Base-by-base conservation (phyloP, 192 early-diverging fungal species). In the Jimgerdemannia flammicorona region DNA sequence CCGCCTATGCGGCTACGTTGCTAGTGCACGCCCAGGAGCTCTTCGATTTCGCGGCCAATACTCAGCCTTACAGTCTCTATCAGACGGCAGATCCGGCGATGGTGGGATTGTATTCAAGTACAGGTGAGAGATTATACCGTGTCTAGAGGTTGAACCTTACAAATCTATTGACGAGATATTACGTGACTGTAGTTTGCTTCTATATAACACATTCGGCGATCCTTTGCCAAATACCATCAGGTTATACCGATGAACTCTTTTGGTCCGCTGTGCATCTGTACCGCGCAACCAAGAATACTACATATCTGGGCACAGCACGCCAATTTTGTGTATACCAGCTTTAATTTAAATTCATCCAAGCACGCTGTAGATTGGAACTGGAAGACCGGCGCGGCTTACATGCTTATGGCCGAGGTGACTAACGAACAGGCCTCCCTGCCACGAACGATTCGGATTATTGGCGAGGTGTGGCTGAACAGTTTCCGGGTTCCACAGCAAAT, bases 251-350 rank as follows among this genome's bases (percentile, higher is more conserved):
- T 72, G 85, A 87, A 63, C 69, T 87, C 0, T 79, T 83, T 3
- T 87, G 80, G 81, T 83, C 76, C 43, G 80, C 85, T 17, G 74
- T 84, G 17, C 86, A 85, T 84, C 79, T 87, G 74, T 83, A 81
- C 75, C 75, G 73, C 44, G 74, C 84, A 29, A 86, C 86, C 14
- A 77, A 78, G n/a, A 66, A 83, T 49, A 0, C 42, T 4, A 66
- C 40, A 17, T 87, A 86, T 70, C 49, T 59, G 14, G 49, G 2
- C 14, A 59, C 49, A 6, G 49, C 49, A 59, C 49, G 49, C 8
- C 49, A 59, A 59, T 59, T 59, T 14, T 59, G 29, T 29, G 1
- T 0, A 59, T 14, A 59, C 49, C 49, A 59, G 49, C 49, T 59
- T 59, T 59, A 59, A 59, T 14, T 2, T 54, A n/a, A n/a, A n/a